Evolutionary conservation across 2,329 filamentous ascomycete species (phyloP).

Genomic region (Hypoxylon sp.): DNA sequence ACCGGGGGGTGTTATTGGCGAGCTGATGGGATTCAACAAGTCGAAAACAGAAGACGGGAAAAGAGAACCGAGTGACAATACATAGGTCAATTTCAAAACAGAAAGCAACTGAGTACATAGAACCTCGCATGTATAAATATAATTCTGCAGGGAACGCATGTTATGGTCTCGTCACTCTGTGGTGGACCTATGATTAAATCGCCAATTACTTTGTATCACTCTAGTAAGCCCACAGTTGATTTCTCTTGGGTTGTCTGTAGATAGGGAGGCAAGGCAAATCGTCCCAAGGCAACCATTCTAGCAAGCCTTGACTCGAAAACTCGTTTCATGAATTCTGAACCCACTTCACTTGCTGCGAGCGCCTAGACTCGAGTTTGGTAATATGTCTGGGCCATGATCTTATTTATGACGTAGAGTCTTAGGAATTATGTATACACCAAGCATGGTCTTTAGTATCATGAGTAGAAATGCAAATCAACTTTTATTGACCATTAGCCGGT

Average conservation of each 20-base stretch:
- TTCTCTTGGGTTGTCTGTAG: neutral
- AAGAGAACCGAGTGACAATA: conserved; percentile 13
- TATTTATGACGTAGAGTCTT: neutral
- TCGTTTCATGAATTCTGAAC: neutral
- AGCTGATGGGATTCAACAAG: conserved; percentile 78
- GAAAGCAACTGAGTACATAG: neutral
- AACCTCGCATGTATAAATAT: conserved; percentile 2
- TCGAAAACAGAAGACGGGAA: conserved; percentile 24
- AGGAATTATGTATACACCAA: conserved; percentile 7
- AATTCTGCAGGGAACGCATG: conserved; percentile 14
- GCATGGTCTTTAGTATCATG: conserved; percentile 10
- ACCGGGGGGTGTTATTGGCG: conserved; percentile 82
- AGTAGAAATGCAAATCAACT: conserved; percentile 42
- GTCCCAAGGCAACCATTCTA: neutral
- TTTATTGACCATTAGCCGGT: conserved; percentile 45
- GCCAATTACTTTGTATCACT: conserved; percentile 5
- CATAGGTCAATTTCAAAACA: conserved; percentile 19
- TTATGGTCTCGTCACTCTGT: conserved; percentile 7
- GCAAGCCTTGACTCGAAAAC: neutral
- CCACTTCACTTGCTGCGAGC: neutral
- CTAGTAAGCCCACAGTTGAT: neutral
- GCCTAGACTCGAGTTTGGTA: conserved; percentile 1
- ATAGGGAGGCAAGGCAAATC: neutral
- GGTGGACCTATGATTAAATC: conserved; percentile 1
- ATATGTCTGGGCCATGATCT: neutral